phyloP scores from a whole-genome alignment of 768 basidiomycete species.

The Psilocybe sp. region DNA sequence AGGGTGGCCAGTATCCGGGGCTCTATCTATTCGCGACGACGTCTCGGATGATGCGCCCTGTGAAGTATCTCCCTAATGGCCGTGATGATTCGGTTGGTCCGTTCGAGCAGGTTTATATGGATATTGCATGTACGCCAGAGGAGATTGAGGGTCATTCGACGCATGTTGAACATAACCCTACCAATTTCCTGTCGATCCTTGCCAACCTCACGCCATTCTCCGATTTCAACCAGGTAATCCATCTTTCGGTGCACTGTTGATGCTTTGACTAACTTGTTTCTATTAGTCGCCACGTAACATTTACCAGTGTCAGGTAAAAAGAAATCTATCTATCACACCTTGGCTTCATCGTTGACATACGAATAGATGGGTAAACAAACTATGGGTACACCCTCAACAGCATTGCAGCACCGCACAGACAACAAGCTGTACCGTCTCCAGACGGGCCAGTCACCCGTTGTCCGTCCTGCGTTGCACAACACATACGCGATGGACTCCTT shows the following conservation, averaged over 20 bases:
- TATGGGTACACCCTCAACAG: conserved; percentile 97
- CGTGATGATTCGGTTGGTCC: conserved; percentile 88
- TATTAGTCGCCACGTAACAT: conserved; percentile 83
- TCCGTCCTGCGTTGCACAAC: conserved; percentile 88
- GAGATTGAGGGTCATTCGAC: conserved; percentile 81
- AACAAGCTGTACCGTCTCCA: conserved; percentile 98
- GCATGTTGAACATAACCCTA: conserved; percentile 92
- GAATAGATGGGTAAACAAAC: conserved; percentile 98
- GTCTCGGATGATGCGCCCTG: conserved; percentile 97
- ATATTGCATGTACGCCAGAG: conserved; percentile 87
- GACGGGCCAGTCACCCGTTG: conserved; percentile 91
- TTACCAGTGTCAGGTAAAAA: conserved; percentile 82
- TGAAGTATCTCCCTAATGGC: conserved; percentile 86
- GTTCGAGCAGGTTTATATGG: conserved; percentile 99
- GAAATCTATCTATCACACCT: conserved; percentile 2
- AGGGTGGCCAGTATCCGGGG: conserved; percentile 96
- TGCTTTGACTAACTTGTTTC: conserved; percentile 4
- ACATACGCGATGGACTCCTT: conserved; percentile 98
- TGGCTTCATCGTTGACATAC: not conserved
- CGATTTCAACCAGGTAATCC: conserved; percentile 91
- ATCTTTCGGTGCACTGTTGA: conserved; percentile 2
- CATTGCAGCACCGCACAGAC: conserved; percentile 88
- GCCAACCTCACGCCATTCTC: conserved; percentile 99
- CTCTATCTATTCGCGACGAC: conserved; percentile 86
- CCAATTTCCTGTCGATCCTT: conserved; percentile 93